Conservation (phyloP, 2,329 filamentous ascomycete species). For the Aspergillus versicolor region DNA sequence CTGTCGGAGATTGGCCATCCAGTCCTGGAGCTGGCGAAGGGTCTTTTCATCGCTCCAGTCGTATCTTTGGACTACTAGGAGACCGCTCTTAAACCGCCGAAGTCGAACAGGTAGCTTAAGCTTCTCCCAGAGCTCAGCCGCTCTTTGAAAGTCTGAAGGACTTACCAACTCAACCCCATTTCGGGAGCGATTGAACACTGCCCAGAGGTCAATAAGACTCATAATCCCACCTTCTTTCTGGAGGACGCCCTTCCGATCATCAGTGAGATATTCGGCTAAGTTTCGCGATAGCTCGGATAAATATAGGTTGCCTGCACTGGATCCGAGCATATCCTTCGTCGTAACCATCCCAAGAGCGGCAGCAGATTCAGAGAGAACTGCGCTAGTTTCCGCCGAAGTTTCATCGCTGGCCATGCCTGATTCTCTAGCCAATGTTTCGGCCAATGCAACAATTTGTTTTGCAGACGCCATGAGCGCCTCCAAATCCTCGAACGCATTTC, state of each 20-base stretch:
- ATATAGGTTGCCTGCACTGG: conserved; percentile 81
- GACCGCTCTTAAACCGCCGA: conserved; percentile 84
- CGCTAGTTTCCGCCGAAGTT: conserved; percentile 68
- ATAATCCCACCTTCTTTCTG: conserved; percentile 82
- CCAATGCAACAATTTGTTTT: conserved; percentile 91
- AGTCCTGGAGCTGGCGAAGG: conserved; percentile 70
- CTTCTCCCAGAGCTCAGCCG: conserved; percentile 82
- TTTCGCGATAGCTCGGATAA: conserved; percentile 82
- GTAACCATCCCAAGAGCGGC: conserved; percentile 85
- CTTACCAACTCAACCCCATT: conserved; percentile 94
- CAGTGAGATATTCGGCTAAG: conserved; percentile 83
- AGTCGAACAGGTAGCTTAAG: conserved; percentile 82
- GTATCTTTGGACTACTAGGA: conserved; percentile 87
- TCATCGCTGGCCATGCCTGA: conserved; percentile 56
- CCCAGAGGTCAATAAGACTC: conserved; percentile 87
- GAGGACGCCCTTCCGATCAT: conserved; percentile 76
- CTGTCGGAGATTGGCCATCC: conserved; percentile 72
- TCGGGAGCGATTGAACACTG: conserved; percentile 87
- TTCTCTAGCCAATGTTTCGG: conserved; percentile 79
- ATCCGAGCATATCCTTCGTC: conserved; percentile 87
- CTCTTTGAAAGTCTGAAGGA: conserved; percentile 87
- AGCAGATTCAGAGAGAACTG: conserved; percentile 75
- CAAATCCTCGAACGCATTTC: conserved; percentile 90
- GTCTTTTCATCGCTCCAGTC: conserved; percentile 92
- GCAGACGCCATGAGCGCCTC: conserved; percentile 97